Evolutionary conservation across 176 grass and related monocot species (phyloP).

Genomic region (Triticum urartu): DNA sequence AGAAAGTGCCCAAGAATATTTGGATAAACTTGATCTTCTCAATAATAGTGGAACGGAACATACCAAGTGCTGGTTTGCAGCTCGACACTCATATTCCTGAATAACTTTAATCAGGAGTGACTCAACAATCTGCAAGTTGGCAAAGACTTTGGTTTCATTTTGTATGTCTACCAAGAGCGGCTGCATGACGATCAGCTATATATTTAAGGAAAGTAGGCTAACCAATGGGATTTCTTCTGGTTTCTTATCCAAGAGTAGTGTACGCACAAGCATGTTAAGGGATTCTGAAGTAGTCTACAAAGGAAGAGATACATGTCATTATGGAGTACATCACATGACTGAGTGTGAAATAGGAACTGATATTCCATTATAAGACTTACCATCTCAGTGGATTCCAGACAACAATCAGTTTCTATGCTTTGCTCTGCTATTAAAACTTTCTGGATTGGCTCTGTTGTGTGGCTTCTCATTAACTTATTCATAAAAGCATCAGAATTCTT

Average conservation of each 20-base stretch:
- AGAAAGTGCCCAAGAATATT: not conserved
- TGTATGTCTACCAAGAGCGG: slow-evolving; percentile 5
- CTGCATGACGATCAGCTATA: not conserved
- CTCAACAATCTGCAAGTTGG: slow-evolving; percentile 70
- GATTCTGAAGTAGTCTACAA: slow-evolving; percentile 53
- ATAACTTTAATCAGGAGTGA: slow-evolving; percentile 77
- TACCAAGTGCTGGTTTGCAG: slow-evolving; percentile 57
- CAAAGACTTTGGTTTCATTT: slow-evolving; percentile 15
- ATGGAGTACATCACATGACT: not conserved
- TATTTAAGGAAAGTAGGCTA: slow-evolving; percentile 32
- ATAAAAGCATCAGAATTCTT: slow-evolving; percentile 87
- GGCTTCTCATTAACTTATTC: slow-evolving; percentile 55
- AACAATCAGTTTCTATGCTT: slow-evolving; percentile 47
- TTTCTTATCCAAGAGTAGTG: slow-evolving; percentile 73
- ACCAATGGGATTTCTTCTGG: slow-evolving; percentile 87
- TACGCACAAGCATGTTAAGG: slow-evolving; percentile 48
- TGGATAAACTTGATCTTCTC: slow-evolving; percentile 9
- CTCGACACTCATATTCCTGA: slow-evolving; percentile 59
- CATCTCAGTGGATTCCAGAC: slow-evolving; percentile 51
- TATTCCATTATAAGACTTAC: slow-evolving; percentile 46
- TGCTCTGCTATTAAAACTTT: slow-evolving; percentile 43
- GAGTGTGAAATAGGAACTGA: not conserved
- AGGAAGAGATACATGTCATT: slow-evolving; percentile 26
- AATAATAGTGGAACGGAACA: slow-evolving; percentile 12
- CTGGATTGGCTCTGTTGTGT: slow-evolving; percentile 39